Evolutionary conservation across 495 filamentous ascomycete genomes (phyloP).

Genomic region (Penicillium ochrochloron): DNA sequence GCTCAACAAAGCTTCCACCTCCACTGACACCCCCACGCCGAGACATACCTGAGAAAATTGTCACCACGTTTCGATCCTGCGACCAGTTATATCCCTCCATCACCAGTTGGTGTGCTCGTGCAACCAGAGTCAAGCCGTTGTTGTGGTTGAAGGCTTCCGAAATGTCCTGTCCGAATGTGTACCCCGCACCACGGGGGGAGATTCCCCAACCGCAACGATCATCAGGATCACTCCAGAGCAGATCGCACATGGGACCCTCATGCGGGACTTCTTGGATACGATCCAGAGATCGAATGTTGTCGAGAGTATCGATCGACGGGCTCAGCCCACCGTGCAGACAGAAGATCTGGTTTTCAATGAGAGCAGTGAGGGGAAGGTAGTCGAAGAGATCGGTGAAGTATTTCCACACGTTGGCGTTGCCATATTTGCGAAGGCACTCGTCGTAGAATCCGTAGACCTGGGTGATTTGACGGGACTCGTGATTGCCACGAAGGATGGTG

Average conservation of each 20-base stretch:
- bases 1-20: neutral
- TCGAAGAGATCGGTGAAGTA: conserved; percentile 99
- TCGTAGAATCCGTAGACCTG: conserved; percentile 99
- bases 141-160: conserved; percentile 99
- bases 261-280: conserved; percentile 98
- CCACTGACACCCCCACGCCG: neutral
- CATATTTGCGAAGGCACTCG: conserved; percentile 95
- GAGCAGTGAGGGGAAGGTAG: conserved; percentile 94
- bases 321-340: conserved; percentile 96
- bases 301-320: conserved; percentile 95
- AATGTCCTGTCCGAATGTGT: conserved; percentile 99
- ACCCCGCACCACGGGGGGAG: conserved; percentile 93
- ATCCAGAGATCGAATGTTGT: conserved; percentile 95
- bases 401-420: conserved; percentile 99
- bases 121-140: conserved; percentile 95
- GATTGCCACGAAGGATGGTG: conserved; percentile 95
- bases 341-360: conserved; percentile 99
- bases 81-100: conserved; percentile 99
- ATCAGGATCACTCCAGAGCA: conserved; percentile 97
- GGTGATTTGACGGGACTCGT: conserved; percentile 96
- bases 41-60: conserved; percentile 91
- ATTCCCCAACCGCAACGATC: conserved; percentile 99
- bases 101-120: conserved; percentile 92
- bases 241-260: conserved; percentile 97
- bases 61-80: conserved; percentile 94